Percentiles rank a stretch among this genome's conserved stretches.
Conservation (phyloP, 2,329 filamentous ascomycete genomes). For the Exophiala oligosperma region DNA sequence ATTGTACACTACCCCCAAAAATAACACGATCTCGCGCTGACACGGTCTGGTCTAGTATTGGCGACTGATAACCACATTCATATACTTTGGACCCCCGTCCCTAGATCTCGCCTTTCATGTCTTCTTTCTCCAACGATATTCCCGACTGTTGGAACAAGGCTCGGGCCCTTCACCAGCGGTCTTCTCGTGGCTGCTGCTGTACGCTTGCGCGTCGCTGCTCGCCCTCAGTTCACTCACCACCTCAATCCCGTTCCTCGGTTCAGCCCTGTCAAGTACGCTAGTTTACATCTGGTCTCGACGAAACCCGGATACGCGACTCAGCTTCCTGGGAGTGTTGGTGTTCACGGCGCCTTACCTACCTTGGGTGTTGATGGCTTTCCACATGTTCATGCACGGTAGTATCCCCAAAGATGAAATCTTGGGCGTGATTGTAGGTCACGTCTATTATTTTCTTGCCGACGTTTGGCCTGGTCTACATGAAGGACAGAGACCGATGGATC, state of each 20-base stretch:
- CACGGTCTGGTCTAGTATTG: conserved; percentile 68
- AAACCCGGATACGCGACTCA: conserved; percentile 87
- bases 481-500: conserved; percentile 81
- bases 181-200: conserved; percentile 92
- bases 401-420: conserved; percentile 95
- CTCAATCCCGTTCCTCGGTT: conserved; percentile 89
- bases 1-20: background rate
- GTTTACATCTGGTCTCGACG: conserved; percentile 98
- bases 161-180: conserved; percentile 88
- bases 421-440: conserved; percentile 89
- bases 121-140: conserved; percentile 97
- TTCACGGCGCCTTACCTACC: conserved; percentile 94
- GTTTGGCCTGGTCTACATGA: conserved; percentile 91
- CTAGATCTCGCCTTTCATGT: conserved; percentile 96
- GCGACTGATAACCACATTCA: conserved; percentile 92
- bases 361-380: conserved; percentile 94
- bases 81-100: conserved; percentile 94
- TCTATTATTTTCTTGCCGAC: conserved; percentile 98
- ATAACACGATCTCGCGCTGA: background rate
- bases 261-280: conserved; percentile 84
- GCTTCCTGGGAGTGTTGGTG: conserved; percentile 82
- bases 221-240: conserved; percentile 75
- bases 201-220: conserved; percentile 77
- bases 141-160: conserved; percentile 89
- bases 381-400: conserved; percentile 82